Base-by-base conservation (phyloP, 441 rosid species). In the Arabidopsis lyrata region DNA sequence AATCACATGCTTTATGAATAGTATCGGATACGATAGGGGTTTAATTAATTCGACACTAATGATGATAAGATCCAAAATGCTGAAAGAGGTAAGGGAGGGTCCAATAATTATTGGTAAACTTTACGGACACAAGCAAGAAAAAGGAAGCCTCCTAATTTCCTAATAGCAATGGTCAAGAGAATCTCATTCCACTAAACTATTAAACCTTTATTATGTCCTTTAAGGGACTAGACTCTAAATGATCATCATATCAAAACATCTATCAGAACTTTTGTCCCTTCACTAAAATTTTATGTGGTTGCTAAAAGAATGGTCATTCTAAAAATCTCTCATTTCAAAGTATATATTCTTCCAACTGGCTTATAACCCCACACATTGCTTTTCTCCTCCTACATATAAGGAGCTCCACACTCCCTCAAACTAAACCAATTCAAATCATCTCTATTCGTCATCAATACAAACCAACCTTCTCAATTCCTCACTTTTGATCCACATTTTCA, bases 261-360 rank as follows among this genome's bases (percentile, higher is more conserved):
- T 35, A 15, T 45, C 35, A 61, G 41, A 41, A 18, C 11, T 9
- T 5, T 27, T 63, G 36, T 53, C 69, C 56, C 11, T 31, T 60
- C 77, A 66, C 50, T 39, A 34, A 65, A 47, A 32, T 6, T 56
- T 44, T 72, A 34, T 66, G 70, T 72, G 77, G 81, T 60, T 72
- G 59, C 27, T 72, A 77, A 61, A 54, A 54, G 55, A 66, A 66
- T 67, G 74, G 71, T 67, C 71, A 62, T 55, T 34, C 66, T 44
- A 42, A 52, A 67, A 45, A 56, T 59, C 69, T 67, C 61, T 52
- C 55, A 13, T 66, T 61, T 67, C 50, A 47, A 61, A 67, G 53
- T 41, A 54, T 48, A 72, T 72, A 73, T 72, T 78, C 77, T 38
- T 27, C 48, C 73, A 77, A 72, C 70, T 72, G 47, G 73, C 77